Conservation (phyloP, 2,329 filamentous ascomycete genomes). For the Chrysoporthe deuterocubensis region DNA sequence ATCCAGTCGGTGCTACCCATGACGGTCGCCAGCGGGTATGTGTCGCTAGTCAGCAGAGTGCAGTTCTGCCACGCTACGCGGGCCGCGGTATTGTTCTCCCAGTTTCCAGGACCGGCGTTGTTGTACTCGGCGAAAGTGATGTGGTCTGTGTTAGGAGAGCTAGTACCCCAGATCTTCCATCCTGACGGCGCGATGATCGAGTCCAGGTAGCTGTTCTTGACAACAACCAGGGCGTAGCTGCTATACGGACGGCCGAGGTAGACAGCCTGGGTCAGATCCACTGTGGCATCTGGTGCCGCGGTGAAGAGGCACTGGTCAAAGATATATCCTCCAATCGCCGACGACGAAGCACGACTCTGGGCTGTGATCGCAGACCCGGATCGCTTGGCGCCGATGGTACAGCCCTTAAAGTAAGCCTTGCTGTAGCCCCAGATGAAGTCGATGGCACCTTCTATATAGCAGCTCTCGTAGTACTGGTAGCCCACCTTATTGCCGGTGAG, state of each 20-base stretch:
- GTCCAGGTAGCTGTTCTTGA: constrained; percentile 52
- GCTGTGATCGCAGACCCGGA: constrained; percentile 45
- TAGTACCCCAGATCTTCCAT: constrained; percentile 51
- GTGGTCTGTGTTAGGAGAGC: constrained; percentile 45
- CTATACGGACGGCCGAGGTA: constrained; percentile 60
- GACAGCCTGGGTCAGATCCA: constrained; percentile 38
- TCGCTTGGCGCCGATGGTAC: constrained; percentile 36
- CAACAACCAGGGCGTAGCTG: constrained; percentile 53
- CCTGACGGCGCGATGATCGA: constrained; percentile 56
- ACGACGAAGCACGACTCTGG: constrained; percentile 44
- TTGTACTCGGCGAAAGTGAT: constrained; percentile 57
- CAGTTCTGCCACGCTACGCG: constrained; percentile 32
- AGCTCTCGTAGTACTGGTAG: constrained; percentile 47
- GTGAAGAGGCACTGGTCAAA: constrained; percentile 50
- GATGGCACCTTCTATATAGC: constrained; percentile 40
- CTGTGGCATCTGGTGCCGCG: constrained; percentile 48
- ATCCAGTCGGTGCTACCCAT: constrained; percentile 36
- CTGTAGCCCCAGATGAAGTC: constrained; percentile 36
- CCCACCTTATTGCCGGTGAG: constrained; percentile 42
- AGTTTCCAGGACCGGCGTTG: constrained; percentile 53
- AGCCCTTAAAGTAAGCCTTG: constrained; percentile 37
- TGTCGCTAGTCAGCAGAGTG: constrained; percentile 33
- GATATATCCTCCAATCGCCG: constrained; percentile 49
- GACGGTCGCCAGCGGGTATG: constrained; percentile 32
- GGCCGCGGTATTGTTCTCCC: constrained; percentile 30